Evolutionary conservation across 768 basidiomycete species (phyloP).

Genomic region (Boletus eberwhitei): DNA sequence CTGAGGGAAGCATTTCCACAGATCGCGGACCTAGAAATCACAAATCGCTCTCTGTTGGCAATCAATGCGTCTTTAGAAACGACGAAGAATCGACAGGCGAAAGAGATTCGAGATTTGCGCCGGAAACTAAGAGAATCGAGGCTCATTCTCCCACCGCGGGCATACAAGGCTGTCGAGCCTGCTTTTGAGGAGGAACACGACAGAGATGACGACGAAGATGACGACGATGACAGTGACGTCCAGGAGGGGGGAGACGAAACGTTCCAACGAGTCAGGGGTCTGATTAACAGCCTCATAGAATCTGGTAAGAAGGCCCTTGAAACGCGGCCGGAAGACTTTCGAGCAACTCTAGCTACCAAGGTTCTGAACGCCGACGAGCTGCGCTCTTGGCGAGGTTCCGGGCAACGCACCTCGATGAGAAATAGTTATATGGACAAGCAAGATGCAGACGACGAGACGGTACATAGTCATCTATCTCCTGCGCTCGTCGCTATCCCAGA

Average conservation of each 20-base stretch:
- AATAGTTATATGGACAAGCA: conserved; percentile 16
- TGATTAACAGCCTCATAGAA: conserved; percentile 61
- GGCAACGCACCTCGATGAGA: conserved; percentile 16
- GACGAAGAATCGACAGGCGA: conserved; percentile 73
- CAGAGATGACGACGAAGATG: conserved; percentile 38
- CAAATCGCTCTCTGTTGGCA: conserved; percentile 78
- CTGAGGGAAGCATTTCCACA: conserved; percentile 29
- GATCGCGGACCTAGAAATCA: conserved; percentile 93
- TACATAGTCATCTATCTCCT: conserved; percentile 15
- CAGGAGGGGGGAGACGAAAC: conserved; percentile 47
- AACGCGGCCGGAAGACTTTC: conserved; percentile 50
- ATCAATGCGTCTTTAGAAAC: conserved; percentile 84
- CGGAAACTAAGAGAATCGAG: conserved; percentile 81
- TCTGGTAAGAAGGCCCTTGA: conserved; percentile 62
- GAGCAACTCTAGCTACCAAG: conserved; percentile 49
- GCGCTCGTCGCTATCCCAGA: conserved; percentile 20
- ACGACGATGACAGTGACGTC: conserved; percentile 39
- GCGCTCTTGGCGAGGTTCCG: conserved; percentile 50
- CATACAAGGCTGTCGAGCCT: conserved; percentile 56
- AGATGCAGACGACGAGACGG: conserved; percentile 31
- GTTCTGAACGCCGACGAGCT: conserved; percentile 75
- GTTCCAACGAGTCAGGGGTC: conserved; percentile 60
- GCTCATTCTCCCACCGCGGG: conserved; percentile 67
- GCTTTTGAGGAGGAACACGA: conserved; percentile 40
- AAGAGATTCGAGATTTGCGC: conserved; percentile 81